These are phyloP conservation scores for Mimosa bimucronata DNA, from an alignment of 306 rosid species.

Conservation along the genomic window DNA sequence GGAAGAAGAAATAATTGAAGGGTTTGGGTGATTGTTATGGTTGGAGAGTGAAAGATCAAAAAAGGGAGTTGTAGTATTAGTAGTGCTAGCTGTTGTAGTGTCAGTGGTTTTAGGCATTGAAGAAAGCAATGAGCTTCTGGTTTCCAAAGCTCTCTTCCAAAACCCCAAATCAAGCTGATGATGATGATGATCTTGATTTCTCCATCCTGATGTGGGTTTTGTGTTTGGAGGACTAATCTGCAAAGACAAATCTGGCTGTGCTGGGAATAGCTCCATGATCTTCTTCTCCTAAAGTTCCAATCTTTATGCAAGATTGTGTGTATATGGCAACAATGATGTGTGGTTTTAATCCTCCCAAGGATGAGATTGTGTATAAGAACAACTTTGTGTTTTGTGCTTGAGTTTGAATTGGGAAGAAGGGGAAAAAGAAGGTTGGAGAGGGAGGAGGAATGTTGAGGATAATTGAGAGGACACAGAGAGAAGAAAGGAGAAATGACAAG, in stretches of 20 bases:
- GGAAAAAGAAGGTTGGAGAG: no score
- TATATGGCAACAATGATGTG: no score
- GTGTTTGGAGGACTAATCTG: slow-evolving; percentile 96
- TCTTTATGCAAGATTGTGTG: not conserved
- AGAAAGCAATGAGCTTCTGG: slow-evolving; percentile 52
- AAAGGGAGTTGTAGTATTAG: not conserved
- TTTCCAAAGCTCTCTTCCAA: slow-evolving; percentile 84
- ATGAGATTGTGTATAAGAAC: no score
- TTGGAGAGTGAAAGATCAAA: slow-evolving; percentile 73
- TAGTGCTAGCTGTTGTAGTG: no score
- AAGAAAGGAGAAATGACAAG: slow-evolving; percentile 62
- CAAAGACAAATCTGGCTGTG: slow-evolving; percentile 93
- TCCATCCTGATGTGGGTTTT: slow-evolving; percentile 72
- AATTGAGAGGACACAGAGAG: slow-evolving; percentile 40
- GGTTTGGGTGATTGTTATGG: slow-evolving; percentile 51
- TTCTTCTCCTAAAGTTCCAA: not conserved
- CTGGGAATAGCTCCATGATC: slow-evolving; percentile 88
- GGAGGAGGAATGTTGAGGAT: slow-evolving; percentile 47
- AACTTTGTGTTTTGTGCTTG: no score
- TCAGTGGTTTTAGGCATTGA: slow-evolving; percentile 50
- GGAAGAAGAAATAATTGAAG: slow-evolving; percentile 1
- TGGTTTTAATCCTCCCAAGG: no score
- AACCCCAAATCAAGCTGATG: slow-evolving; percentile 89
- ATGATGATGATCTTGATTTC: slow-evolving; percentile 40
- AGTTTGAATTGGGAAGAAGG: no score